Conservation (phyloP, 192 early-diverging fungal species). For the Anaeromyces robustus region DNA sequence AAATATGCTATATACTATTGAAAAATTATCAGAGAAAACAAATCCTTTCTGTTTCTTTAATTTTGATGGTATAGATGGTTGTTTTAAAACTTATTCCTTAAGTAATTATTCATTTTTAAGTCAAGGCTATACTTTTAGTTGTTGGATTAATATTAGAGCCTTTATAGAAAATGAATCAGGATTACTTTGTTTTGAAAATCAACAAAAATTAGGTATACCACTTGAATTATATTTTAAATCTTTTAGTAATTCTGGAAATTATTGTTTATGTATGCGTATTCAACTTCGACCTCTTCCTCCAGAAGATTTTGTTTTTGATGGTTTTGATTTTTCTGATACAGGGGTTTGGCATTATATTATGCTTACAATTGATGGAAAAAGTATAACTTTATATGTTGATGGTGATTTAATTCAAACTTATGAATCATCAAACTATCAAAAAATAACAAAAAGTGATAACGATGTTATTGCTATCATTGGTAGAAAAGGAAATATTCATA, state of each 20-base stretch:
- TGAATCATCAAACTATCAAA: background rate
- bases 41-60: background rate
- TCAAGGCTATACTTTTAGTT: background rate
- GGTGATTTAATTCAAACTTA: background rate
- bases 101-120: background rate
- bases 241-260: background rate
- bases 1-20: background rate
- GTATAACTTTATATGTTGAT: background rate
- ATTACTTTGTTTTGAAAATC: background rate
- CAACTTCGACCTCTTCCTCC: background rate
- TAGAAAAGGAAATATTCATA: background rate
- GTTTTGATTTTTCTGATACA: background rate
- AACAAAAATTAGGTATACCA: background rate
- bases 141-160: background rate
- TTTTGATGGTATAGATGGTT: background rate
- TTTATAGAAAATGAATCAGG: background rate
- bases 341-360: background rate
- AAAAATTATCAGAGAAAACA: background rate
- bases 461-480: background rate
- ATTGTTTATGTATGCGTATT: background rate
- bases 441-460: background rate
- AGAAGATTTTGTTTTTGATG: background rate
- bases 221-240: background rate
- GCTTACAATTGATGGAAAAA: background rate
- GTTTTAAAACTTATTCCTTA: background rate